Evolutionary conservation across 2,329 filamentous ascomycete genomes (phyloP), one percentile per base, ranked within the genome.

Genomic region (Epichloe festucae): DNA sequence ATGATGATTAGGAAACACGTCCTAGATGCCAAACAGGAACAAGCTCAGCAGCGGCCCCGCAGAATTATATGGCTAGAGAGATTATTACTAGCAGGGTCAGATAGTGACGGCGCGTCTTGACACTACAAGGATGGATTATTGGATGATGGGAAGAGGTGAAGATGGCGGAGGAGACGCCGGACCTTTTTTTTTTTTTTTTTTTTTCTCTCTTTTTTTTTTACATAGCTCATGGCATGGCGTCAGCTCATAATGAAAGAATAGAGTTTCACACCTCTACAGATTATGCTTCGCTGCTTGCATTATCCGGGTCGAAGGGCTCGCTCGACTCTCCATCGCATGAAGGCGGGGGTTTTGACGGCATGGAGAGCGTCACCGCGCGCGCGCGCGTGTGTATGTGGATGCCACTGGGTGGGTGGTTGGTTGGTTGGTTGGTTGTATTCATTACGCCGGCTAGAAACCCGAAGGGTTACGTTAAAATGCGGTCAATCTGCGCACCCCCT

Each of bases 1-100:
- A 57, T 31, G 55, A 57, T 47, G 56, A 52, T 42, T 57, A 58
- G 55, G 51, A 41, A 44, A 53, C 55, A 27, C 10, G 15, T 15
- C 4, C 14, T 15, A 21, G n/a, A 17, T 5, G 23, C n/a, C 27
- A 11, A 5, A 17, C n/a, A 3, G 41, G 7, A 19, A 11, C 19
- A 34, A 11, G n/a, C 14, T 52, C 27, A 14, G n/a, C 27, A 10
- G 41, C 36, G 15, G n/a, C 6, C n/a, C 40, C 6, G 6, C 31
- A 21, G 5, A 11, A n/a, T 23, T 43, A 12, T 3, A 23, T n/a
- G 44, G 4, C 2, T n/a, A 14, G 27, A n/a, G 42, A 27, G 21
- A 15, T 4, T 12, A 15, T 46, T 6, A 31, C 11, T 41, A 23
- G 38, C 21, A 14, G 38, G 3, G 3, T 31, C 8, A 11, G 27